Evolutionary conservation across 2,329 filamentous ascomycete species (phyloP), one percentile per base, ranked within the genome.

Genomic region (Fusarium oligoseptatum): DNA sequence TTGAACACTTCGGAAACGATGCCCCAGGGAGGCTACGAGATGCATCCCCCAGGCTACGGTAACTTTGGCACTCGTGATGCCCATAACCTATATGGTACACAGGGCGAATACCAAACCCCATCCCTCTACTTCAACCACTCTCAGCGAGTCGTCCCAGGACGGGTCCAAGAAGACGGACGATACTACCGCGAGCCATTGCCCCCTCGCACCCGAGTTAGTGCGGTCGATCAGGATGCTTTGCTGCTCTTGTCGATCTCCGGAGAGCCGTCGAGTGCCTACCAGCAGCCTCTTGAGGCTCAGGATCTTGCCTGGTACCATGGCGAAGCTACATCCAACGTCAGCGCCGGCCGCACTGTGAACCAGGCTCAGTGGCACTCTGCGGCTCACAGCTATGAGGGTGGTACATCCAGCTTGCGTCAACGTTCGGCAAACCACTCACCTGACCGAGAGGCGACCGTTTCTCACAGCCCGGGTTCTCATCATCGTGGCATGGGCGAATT

Each of bases 291-390:
- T 43, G 71, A 69, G 63, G 61, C 14, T 41, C 64, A 68, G 36
- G 57, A 74, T 36, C 72, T 56, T 27, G 62, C 60, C 64, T 72
- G 71, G 68, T 57, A 66, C 60, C 14, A 65, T 41, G 55, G 39
- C n/a, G 72, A 69, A 43, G 43, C 68, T 60, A 61, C 43, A 34
- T 52, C 64, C 36, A 72, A 60, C 64, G 52, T 72, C 24, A 36
- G 64, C 60, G 62, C 67, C 68, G 64, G 68, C 45, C 68, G 60
- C 68, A 63, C 60, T 65, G 29, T 32, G 43, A 61, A 55, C 68
- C 68, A 68, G 60, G 52, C 43, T 41, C 57, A 60, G 45, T 66
- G 71, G 45, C 65, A 75, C 39, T 45, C 72, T 66, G 34, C 43
- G 32, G 45, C 68, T 20, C 60, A 34, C 22, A 15, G 34, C 20